A percentile compares a stretch with the other conserved stretches of the same genome.
Conservation (phyloP, 208 protist genomes). For the Acanthamoeba divionensis region DNA sequence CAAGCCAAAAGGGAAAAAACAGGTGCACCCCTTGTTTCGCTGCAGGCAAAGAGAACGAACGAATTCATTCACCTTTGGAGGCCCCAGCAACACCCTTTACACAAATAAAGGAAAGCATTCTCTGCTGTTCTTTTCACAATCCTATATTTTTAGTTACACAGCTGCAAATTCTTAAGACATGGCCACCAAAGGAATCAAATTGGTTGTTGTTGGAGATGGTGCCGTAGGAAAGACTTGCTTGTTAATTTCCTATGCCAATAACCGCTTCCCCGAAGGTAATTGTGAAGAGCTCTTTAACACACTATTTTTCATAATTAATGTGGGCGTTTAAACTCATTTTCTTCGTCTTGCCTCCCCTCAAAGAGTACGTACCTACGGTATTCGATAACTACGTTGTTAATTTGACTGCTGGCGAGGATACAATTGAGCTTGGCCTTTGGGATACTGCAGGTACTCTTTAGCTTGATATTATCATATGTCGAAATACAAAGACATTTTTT, state of each 20-base stretch:
- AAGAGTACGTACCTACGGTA: constrained; percentile 60
- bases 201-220: constrained; percentile 84
- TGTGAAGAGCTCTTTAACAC: neutral
- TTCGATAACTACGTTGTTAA: constrained; percentile 79
- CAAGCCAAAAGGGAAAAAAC: too few relatives aligned
- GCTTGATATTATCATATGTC: too few relatives aligned
- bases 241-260: constrained; percentile 82
- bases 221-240: constrained; percentile 85
- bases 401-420: constrained; percentile 75
- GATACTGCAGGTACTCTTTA: too few relatives aligned
- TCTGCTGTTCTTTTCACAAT: too few relatives aligned
- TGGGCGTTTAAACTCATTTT: neutral
- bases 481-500: too few relatives aligned
- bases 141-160: too few relatives aligned
- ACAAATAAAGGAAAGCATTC: too few relatives aligned
- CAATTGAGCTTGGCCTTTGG: constrained; percentile 76
- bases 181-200: constrained; percentile 72
- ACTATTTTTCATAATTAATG: neutral
- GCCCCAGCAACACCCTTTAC: too few relatives aligned
- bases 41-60: too few relatives aligned
- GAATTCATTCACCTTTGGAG: too few relatives aligned
- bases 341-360: constrained; percentile 2
- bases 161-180: too few relatives aligned
- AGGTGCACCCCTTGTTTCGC: too few relatives aligned
- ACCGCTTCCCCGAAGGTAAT: constrained; percentile 77